Base-by-base conservation (phyloP, 2,329 filamentous ascomycete species). In the Pseudocercospora fuligena region DNA sequence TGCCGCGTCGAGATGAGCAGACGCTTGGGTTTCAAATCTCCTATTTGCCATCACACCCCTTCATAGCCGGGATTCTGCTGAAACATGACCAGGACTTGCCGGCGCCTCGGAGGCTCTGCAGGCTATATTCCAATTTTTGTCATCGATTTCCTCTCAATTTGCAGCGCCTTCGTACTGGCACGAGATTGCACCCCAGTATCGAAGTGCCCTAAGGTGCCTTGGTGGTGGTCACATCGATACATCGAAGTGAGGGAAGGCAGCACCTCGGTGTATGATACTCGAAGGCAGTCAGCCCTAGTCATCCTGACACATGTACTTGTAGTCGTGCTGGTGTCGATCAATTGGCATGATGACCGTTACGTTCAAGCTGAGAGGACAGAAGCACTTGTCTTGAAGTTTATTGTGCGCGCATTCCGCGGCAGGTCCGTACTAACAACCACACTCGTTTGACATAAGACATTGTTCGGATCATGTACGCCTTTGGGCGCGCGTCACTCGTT, bases 401-500 rank as follows among this genome's bases (percentile, higher is more conserved):
- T 31, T 43, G 1, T 43, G 16, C 40, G 6, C 14, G 9, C 47
- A 27, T 51, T 27, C 21, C 27, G 27, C 51, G 51, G 27, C 51
- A 56, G 27, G 51, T 56, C 51, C 27, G 25, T 33, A 29, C 23
- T 14, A 9, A 56, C 12, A 56, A 33, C 25, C 51, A 29, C 51
- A 56, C 51, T 56, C 51, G 27, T 27, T 33, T 31, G n/a, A n/a
- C 19, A 56, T 16, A 56, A 33, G 51, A 56, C 25, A 25, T 33
- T 29, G 7, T 8, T 8, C 21, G 4, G 11, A 56, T 56, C 23
- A 56, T 56, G 51, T n/a, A n/a, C 51, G 51, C 51, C 51, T 19
- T 56, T 27, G 25, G 51, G 51, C 51, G 51, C 27, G 23, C 25
- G 23, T 56, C 51, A 56, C 25, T 56, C 51, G 51, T 56, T 33